Percentiles rank a stretch among this genome's conserved stretches.
phyloP scores from a whole-genome alignment of 352 stramenopile genomes.

The Peronospora belbahrii region DNA sequence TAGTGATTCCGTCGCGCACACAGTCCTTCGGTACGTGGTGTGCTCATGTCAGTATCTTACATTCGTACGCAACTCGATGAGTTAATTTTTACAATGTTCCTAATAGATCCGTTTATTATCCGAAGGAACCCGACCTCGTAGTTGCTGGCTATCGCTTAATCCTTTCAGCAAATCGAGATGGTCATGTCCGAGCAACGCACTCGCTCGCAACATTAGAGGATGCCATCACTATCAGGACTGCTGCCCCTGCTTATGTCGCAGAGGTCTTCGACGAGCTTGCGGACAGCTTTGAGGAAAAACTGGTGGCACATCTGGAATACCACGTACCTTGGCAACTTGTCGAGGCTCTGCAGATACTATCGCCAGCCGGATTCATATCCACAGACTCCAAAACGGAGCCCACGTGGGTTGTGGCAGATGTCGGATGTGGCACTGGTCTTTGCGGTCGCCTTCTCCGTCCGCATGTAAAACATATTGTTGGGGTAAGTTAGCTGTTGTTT shows the following conservation, averaged over 20 bases:
- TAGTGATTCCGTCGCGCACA: constrained; percentile 69
- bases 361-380: constrained; percentile 18
- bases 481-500: constrained; percentile 26
- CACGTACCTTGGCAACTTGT: constrained; percentile 74
- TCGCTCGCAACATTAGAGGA: constrained; percentile 59
- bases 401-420: constrained; percentile 40
- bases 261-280: constrained; percentile 76
- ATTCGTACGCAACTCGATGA: neutral
- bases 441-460: constrained; percentile 60
- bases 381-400: constrained; percentile 6
- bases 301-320: constrained; percentile 73
- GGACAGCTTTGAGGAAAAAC: constrained; percentile 75
- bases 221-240: constrained; percentile 36
- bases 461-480: constrained; percentile 45
- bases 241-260: constrained; percentile 55
- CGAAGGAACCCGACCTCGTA: constrained; percentile 48
- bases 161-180: constrained; percentile 19
- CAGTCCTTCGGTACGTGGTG: constrained; percentile 43
- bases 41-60: neutral
- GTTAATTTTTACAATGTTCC: neutral
- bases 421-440: constrained; percentile 72
- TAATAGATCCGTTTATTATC: constrained; percentile 58
- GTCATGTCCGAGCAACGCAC: constrained; percentile 52
- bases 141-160: constrained; percentile 42
- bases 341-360: constrained; percentile 43